Evolutionary conservation across 208 protist species (phyloP).

Genomic region (Crithidia fasciculata): DNA sequence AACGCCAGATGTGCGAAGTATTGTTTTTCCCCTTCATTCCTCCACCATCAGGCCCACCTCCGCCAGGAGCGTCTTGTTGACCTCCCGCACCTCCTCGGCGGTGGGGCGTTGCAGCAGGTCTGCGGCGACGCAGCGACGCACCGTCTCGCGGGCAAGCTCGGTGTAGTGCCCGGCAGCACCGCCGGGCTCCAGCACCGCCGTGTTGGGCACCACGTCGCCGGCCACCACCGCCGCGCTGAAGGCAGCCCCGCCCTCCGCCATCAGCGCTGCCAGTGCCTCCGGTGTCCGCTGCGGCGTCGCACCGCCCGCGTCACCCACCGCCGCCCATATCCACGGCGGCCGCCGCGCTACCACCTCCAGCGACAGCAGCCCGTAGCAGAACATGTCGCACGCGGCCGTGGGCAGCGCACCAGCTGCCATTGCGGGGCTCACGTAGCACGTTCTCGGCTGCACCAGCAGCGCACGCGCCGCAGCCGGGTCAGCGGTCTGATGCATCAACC

Average conservation of each 20-base stretch:
- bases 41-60: neutral
- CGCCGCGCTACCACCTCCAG: slow-evolving; percentile 48
- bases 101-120: neutral
- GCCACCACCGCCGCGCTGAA: slow-evolving; percentile 9
- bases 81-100: neutral
- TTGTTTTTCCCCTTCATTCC: neutral
- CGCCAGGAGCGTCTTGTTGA: neutral
- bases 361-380: slow-evolving; percentile 61
- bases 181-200: neutral
- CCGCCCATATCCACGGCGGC: slow-evolving; percentile 43
- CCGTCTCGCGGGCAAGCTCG: neutral
- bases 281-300: neutral
- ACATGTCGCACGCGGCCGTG: slow-evolving; percentile 63
- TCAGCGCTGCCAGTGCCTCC: slow-evolving; percentile 8
- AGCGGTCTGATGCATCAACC: slow-evolving; percentile 55
- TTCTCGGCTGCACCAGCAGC: slow-evolving; percentile 33
- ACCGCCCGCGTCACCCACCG: neutral
- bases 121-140: neutral
- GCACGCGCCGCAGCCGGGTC: slow-evolving; percentile 4
- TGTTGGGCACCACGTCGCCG: slow-evolving; percentile 21
- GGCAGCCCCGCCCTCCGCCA: neutral
- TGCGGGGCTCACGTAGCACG: slow-evolving; percentile 75
- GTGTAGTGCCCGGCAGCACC: neutral
- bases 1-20: neutral
- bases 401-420: slow-evolving; percentile 48